Evolutionary conservation across 2,329 filamentous ascomycete genomes (phyloP).

Genomic region (Xylariaceae sp.): DNA sequence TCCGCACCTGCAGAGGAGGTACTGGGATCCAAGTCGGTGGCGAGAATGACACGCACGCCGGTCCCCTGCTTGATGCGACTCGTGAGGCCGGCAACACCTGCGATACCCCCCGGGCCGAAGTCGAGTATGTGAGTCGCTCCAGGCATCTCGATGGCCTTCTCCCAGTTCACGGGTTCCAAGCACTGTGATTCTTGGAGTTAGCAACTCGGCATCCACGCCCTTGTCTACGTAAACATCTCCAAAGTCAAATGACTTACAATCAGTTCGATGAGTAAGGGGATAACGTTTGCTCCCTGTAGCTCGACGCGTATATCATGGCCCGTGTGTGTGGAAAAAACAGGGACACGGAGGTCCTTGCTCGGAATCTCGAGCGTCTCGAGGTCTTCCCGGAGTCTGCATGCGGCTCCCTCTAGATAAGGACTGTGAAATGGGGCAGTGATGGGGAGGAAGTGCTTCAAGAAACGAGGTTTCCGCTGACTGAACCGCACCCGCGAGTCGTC

Average conservation of each 20-base stretch:
- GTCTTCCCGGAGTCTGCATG: conserved; percentile 74
- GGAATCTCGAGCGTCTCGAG: no score
- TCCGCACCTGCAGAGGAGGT: conserved; percentile 80
- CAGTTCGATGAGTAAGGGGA: no score
- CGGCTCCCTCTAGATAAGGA: conserved; percentile 80
- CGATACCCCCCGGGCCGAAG: conserved; percentile 95
- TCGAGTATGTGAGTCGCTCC: conserved; percentile 90
- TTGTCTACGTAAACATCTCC: no score
- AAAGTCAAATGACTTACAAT: no score
- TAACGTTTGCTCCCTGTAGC: no score
- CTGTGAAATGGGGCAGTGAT: conserved; percentile 99
- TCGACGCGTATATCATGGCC: no score
- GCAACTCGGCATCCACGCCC: conserved; percentile 75
- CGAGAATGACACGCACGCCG: conserved; percentile 91
- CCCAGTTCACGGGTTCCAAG: conserved; percentile 93
- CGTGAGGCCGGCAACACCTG: conserved; percentile 88
- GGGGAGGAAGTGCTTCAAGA: conserved; percentile 92
- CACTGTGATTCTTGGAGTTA: conserved; percentile 92
- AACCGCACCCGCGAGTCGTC: conserved; percentile 92
- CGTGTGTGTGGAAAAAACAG: no score
- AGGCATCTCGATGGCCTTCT: conserved; percentile 86
- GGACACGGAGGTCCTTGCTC: no score
- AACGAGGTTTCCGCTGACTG: conserved; percentile 93
- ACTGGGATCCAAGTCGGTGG: conserved; percentile 86
- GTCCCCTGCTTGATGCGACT: conserved; percentile 99